phyloP scores from a whole-genome alignment of 306 rosid species.

The Lathyrus oleraceus region DNA sequence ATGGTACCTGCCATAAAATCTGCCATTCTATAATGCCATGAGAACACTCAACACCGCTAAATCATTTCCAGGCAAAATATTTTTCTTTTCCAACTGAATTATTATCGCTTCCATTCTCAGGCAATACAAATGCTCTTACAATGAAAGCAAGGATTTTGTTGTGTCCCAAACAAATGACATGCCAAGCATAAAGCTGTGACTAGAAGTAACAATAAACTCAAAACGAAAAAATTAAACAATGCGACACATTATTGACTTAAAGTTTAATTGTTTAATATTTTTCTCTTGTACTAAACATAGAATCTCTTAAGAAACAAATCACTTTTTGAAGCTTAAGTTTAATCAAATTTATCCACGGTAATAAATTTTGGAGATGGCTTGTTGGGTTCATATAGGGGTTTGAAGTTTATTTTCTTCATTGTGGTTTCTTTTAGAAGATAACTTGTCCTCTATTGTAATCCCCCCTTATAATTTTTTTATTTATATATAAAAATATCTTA shows the following conservation, averaged over 20 bases:
- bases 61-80: neutral
- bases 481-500: neutral
- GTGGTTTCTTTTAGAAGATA: neutral
- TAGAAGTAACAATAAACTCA: slow-evolving; percentile 1
- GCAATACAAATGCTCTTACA: slow-evolving; percentile 11
- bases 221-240: slow-evolving; percentile 8
- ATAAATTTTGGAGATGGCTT: neutral
- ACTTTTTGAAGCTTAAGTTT: neutral
- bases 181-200: neutral
- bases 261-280: neutral
- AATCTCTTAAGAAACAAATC: neutral
- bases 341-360: neutral
- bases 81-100: neutral
- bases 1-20: too few relatives aligned
- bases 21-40: too few relatives aligned
- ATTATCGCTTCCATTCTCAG: slow-evolving; percentile 15
- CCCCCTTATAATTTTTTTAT: slow-evolving; percentile 1
- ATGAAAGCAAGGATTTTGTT: slow-evolving; percentile 5
- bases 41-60: neutral
- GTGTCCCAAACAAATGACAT: neutral
- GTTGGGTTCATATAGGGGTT: neutral
- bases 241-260: neutral
- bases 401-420: neutral
- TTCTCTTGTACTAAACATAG: neutral
- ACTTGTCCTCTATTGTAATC: neutral